Base-by-base conservation (phyloP, 2,329 filamentous ascomycete genomes). In the Epichloe baconii region DNA sequence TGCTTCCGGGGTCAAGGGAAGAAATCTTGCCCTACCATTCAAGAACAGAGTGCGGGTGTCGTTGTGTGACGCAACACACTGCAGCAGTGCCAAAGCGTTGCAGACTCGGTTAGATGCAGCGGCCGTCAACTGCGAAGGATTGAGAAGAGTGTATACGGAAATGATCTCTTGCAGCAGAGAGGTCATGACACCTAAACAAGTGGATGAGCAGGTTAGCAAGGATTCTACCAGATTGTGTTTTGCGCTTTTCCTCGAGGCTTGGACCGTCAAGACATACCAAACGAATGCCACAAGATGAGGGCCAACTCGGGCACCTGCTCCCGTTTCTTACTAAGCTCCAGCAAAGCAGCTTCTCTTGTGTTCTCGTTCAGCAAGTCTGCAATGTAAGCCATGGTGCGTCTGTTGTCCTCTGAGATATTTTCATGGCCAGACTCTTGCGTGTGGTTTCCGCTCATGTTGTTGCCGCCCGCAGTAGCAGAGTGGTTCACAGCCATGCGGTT, bases 91-190 rank as follows among this genome's bases (percentile, higher is more conserved):
- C 55, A 98, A 79, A 38, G 93, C 93, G 68, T 98, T 98, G 73
- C 93, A 98, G 53, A 98, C 93, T 57, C 93, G 78, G 72, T 98
- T 98, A 3, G 88, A 95, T 15, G 93, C 91, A n/a, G 93, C 90
- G 3, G 93, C 93, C 7, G 93, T 98, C 61, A 98, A 80, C 71
- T 97, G 91, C 47, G 89, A 96, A 5, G 93, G 93, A 67, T 95
- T 98, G 61, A 98, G 80, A 4, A 98, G 80, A 31, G 89, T 94
- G 66, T 98, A 98, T 51, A 98, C 93, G 11, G 91, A 96, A 64
- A 98, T 98, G 66, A 98, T 98, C 71, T 98, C 93, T 68, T 97
- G 91, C 36, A 97, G 79, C 23, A 98, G 76, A 50, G 89, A 95
- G 44, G 93, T 96, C 93, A 98, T 98, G 63, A 98, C 93, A 62